phyloP scores from a whole-genome alignment of 1,284 basidiomycete genomes.

The Ceratobasidium sp. region DNA sequence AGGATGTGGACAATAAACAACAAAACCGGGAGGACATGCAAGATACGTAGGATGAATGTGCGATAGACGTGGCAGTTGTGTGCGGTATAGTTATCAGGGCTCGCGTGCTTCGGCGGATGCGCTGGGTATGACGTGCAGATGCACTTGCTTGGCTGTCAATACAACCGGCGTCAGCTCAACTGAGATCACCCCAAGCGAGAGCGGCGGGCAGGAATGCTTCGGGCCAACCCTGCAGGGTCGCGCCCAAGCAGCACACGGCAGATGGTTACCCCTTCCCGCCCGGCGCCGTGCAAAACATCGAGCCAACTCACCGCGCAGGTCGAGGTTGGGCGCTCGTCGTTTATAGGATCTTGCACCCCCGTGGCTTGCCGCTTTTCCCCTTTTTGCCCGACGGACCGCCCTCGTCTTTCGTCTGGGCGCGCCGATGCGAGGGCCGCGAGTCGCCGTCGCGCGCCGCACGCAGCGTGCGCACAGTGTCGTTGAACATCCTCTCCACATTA shows the following conservation, averaged over 20 bases:
- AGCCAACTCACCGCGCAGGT: constrained; percentile 5
- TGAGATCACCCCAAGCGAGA: constrained; percentile 15
- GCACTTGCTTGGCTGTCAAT: background rate
- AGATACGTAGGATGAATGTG: background rate
- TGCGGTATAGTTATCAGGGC: constrained; percentile 12
- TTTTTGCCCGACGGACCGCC: constrained; percentile 25
- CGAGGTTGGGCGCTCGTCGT: background rate
- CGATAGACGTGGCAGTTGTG: background rate
- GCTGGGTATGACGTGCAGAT: constrained; percentile 1
- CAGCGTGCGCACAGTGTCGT: constrained; percentile 88
- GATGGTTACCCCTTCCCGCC: background rate
- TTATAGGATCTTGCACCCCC: constrained; percentile 57
- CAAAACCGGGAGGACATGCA: constrained; percentile 8
- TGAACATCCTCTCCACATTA: constrained; percentile 96
- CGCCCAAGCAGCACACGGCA: constrained; percentile 19
- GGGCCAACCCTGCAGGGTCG: constrained; percentile 38
- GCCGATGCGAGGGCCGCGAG: constrained; percentile 42
- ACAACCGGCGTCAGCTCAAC: constrained; percentile 25
- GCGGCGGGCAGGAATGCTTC: background rate
- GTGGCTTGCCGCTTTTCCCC: constrained; percentile 25
- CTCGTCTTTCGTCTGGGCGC: background rate
- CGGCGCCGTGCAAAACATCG: background rate
- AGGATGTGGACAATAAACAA: constrained; percentile 7
- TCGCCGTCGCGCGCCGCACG: constrained; percentile 56
- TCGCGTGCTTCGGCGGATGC: background rate